Evolutionary conservation across 257 asterid species (phyloP), one percentile per base, ranked within the genome.

Genomic region (Salvia miltiorrhiza): DNA sequence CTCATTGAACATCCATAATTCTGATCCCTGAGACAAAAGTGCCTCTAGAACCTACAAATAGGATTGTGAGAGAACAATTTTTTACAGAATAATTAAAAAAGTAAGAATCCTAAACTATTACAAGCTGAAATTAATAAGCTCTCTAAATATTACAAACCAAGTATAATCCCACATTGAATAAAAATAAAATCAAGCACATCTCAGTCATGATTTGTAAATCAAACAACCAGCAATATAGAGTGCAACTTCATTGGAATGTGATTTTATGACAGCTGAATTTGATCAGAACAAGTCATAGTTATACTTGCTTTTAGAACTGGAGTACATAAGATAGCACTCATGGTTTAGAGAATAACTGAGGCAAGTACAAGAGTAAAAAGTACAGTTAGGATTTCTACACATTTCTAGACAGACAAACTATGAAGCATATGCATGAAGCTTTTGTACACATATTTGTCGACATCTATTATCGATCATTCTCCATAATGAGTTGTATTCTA

Each of bases 1-100:
- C 82, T 93, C 98, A 60, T 90, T 93, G 83, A 90, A 87, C 98
- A 93, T 88, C 97, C 97, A 93, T 75, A 93, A 81, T 70, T 93
- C 92, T 50, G 98, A 93, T 69, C 93, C 95, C 20, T 77, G 86
- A 73, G 98, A 89, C 83, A 93, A 75, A 73, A 93, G 80, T 43
- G 97, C 97, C 87, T 93, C 97, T 71, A 88, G 78, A 60, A 88
- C 97, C 98, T 90, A 69, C 64, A 57, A 79, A 48, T 33, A 33
- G 72, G 47, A 74, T 43, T 61, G 48, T 40, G 52, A 65, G 24
- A 74, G 13, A 50, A 67, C 10, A 48, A 58, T 30, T 40, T 30
- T 30, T 13, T 3, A 63, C 11, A 71, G 14, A 65, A 71, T 41
- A 35, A 72, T 7, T 41, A 43, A 44, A 39, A 48, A 71, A 37